Evolutionary conservation across 306 rosid genomes (phyloP).

Genomic region (Medicago lupulina): DNA sequence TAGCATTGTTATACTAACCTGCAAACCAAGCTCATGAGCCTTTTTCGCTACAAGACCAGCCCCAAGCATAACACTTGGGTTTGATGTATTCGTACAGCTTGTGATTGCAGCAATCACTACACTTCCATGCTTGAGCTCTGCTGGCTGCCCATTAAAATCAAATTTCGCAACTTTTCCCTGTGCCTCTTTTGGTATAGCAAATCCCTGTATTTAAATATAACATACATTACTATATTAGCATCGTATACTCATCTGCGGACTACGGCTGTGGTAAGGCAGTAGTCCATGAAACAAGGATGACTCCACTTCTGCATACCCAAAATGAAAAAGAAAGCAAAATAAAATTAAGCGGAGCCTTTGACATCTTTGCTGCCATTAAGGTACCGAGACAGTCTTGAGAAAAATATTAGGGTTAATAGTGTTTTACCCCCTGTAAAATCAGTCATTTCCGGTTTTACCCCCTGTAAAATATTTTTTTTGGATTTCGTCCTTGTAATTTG

Average conservation of each 20-base stretch:
- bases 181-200: conserved; percentile 83
- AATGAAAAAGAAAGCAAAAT: conserved; percentile 24
- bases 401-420: too few species aligned
- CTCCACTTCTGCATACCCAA: conserved; percentile 22
- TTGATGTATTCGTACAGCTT: conserved; percentile 95
- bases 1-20: conserved; percentile 53
- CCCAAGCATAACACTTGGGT: conserved; percentile 98
- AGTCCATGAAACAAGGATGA: conserved; percentile 24
- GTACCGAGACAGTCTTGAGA: conserved; percentile 27
- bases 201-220: conserved; percentile 62
- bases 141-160: conserved; percentile 86
- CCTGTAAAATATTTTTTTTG: too few species aligned
- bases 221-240: conserved; percentile 10
- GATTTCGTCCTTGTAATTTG: too few species aligned
- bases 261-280: conserved; percentile 29
- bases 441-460: too few species aligned
- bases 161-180: conserved; percentile 82
- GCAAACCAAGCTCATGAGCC: conserved; percentile 85
- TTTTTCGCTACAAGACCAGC: conserved; percentile 95
- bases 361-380: conserved; percentile 11
- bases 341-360: conserved; percentile 22
- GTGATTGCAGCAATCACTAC: conserved; percentile 98
- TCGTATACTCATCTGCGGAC: background rate
- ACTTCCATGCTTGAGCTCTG: conserved; percentile 88
- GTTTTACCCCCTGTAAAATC: too few species aligned